These are phyloP conservation scores for Euphorbia lathyris DNA, from an alignment of 345 rosid species.

Conservation along the genomic window DNA sequence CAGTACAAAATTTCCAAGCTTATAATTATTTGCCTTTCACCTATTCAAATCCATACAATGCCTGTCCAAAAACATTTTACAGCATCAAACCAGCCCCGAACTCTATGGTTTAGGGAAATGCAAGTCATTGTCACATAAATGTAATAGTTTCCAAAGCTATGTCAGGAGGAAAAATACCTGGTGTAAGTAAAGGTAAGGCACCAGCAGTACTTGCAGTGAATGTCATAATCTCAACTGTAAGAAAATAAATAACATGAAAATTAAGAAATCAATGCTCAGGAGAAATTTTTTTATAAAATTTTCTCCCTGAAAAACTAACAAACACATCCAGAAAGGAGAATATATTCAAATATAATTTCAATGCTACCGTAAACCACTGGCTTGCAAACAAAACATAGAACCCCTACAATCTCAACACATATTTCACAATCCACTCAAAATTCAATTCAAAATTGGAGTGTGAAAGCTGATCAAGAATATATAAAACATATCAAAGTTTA, in stretches of 20 bases:
- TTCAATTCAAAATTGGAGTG: not conserved
- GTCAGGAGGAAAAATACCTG: slow-evolving; percentile 2
- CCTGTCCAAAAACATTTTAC: not conserved
- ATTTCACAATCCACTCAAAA: not conserved
- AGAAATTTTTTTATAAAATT: not conserved
- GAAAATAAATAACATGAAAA: slow-evolving; percentile 4
- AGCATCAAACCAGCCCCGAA: not conserved
- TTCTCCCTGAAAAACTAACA: not conserved
- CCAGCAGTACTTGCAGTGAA: not conserved
- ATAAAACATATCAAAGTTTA: not conserved
- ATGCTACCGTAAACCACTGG: not conserved
- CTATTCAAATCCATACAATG: not conserved
- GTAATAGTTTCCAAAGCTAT: not conserved
- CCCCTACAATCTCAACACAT: not conserved
- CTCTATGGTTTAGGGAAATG: not conserved
- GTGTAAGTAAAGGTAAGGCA: not conserved
- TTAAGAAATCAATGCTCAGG: not conserved
- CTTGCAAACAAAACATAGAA: not conserved
- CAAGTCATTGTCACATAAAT: not conserved
- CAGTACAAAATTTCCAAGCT: not conserved
- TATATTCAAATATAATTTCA: not conserved
- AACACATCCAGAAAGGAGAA: not conserved
- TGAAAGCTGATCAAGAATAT: not conserved
- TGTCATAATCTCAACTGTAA: not conserved
- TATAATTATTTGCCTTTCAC: not conserved